A percentile compares a stretch with the other conserved stretches of the same genome.
Conservation (phyloP, 768 basidiomycete genomes). For the Coprinopsis cinerea region DNA sequence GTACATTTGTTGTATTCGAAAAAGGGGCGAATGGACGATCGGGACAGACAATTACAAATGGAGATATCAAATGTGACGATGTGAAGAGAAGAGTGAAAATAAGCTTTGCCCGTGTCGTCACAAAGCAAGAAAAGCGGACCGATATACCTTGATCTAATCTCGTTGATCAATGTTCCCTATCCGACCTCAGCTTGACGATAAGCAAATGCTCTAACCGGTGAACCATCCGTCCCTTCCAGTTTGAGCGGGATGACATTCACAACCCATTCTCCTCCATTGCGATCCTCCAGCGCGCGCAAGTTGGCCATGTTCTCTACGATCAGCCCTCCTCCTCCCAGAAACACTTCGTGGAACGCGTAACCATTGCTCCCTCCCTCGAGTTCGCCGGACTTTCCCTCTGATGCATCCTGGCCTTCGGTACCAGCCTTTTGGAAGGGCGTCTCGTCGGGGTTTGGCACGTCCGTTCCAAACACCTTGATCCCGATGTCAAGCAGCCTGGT, state of each 20-base stretch:
- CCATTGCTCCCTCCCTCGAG: constrained; percentile 27
- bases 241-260: constrained; percentile 57
- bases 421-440: constrained; percentile 31
- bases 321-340: constrained; percentile 56
- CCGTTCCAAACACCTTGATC: constrained; percentile 40
- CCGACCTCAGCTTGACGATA: constrained; percentile 27
- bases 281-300: constrained; percentile 30
- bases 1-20: too few species aligned
- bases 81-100: too few species aligned
- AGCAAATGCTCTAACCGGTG: constrained; percentile 67
- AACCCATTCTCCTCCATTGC: constrained; percentile 26
- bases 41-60: too few species aligned
- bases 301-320: constrained; percentile 70
- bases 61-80: too few species aligned
- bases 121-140: too few species aligned
- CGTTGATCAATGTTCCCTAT: too few species aligned
- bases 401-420: background rate
- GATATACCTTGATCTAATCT: too few species aligned
- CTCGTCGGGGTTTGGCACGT: constrained; percentile 65
- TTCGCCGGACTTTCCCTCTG: background rate
- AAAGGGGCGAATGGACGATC: too few species aligned
- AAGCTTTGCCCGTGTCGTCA: too few species aligned
- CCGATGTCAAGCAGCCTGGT: background rate
- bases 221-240: constrained; percentile 56
- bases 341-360: constrained; percentile 51